Evolutionary conservation across 306 rosid genomes (phyloP).

Genomic region (Pterocarpus macrocarpus): DNA sequence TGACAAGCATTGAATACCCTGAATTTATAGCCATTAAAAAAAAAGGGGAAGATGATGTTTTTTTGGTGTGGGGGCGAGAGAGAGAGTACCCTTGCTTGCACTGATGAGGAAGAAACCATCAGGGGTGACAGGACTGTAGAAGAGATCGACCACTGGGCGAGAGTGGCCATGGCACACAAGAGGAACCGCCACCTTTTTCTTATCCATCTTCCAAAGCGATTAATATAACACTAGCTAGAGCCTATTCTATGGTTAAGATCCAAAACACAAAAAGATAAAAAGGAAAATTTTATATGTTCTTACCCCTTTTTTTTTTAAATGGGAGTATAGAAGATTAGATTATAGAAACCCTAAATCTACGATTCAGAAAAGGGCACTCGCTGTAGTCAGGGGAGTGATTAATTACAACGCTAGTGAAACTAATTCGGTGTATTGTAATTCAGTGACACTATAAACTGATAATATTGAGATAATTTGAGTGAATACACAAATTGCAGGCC

Average conservation of each 20-base stretch:
- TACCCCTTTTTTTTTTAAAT: background rate
- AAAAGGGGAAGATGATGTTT: background rate
- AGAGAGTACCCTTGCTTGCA: slow-evolving; percentile 90
- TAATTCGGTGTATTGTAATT: background rate
- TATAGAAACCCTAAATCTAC: slow-evolving; percentile 59
- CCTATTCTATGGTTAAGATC: slow-evolving; percentile 24
- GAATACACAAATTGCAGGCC: too few relatives aligned
- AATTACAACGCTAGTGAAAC: background rate
- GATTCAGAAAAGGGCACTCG: background rate
- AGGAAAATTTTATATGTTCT: background rate
- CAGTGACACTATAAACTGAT: background rate
- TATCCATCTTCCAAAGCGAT: slow-evolving; percentile 65
- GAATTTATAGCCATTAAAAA: background rate
- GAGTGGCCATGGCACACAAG: slow-evolving; percentile 96
- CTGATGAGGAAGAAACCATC: slow-evolving; percentile 97
- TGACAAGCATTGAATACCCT: background rate
- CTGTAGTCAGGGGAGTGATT: background rate
- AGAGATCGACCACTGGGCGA: slow-evolving; percentile 95
- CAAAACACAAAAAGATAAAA: background rate
- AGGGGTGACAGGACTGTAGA: slow-evolving; percentile 87
- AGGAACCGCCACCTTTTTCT: slow-evolving; percentile 84
- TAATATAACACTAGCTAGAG: background rate
- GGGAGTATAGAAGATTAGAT: background rate
- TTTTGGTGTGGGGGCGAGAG: background rate
- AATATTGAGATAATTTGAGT: too few relatives aligned